Base-by-base conservation (phyloP, 2,329 filamentous ascomycete genomes). In the Colletotrichum australisinense region DNA sequence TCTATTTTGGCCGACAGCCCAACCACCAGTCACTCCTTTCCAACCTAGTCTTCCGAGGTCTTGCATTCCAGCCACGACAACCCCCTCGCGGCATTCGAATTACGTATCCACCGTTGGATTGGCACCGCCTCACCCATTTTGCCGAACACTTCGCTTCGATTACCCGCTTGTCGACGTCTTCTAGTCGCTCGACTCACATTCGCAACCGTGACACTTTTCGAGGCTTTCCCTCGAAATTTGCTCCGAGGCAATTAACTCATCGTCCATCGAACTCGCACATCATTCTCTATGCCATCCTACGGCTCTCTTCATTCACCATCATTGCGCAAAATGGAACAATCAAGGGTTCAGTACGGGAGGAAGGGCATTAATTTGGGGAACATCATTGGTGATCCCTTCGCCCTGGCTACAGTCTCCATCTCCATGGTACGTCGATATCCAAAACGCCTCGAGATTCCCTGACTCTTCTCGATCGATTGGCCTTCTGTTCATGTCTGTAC, bases 381-480 rank as follows among this genome's bases (percentile, higher is more conserved):
- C 84, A 95, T 99, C 78, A 89, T 98, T 74, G 97, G 97, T 79
- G 96, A 99, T 85, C 97, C 97, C 6, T 98, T 99, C 84, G 95
- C 96, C 73, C 90, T 99, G 74, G 95, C 95, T 68, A 98, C 97
- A 46, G 91, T 97, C 76, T 98, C 96, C 71, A 98, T 98, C 83
- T 91, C 93, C 75, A 88, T 94, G 81, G 96, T 98, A 91, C 83
- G 95, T 90, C 38, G 55, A 60, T 24, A 5, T 14, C 46, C 12
- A 19, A 22, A 19, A 19, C 19, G 16, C 7, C 42, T 49, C 5
- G 26, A 35, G 65, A 35, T 38, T 55, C 63, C 22, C 22, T 12
- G n/a, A 8, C 59, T 76, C 55, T 28, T 42, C 19, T 5, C 14
- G 53, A 67, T 19, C 22, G 8, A 9, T 49, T 4, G 19, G 19